Evolutionary conservation across 192 early-diverging fungal genomes (phyloP), one percentile per base, ranked within the genome.

Genomic region (Coemansia sp.): DNA sequence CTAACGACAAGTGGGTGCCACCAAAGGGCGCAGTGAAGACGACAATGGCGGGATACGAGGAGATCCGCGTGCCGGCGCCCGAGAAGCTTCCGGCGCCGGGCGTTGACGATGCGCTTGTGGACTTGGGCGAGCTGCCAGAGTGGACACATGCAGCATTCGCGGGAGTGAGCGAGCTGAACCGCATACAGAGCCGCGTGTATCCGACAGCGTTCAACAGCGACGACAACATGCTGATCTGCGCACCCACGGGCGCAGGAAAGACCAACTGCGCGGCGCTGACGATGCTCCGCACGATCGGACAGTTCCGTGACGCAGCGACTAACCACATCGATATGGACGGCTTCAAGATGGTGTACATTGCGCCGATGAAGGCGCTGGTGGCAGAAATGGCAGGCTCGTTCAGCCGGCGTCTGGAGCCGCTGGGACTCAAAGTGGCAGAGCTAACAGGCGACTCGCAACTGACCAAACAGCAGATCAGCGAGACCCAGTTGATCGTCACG

Each of bases 361-460:
- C 97, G 12, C 97, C 97, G 16, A 98, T 98, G 97, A 98, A 98
- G 69, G 97, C 97, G 7, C 82, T 98, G 57, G 97, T 98, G n/a
- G 89, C 92, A 48, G 97, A 98, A 86, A 93, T 98, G 91, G 94
- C 96, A 7, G 90, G 88, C 19, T 94, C 94, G 68, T 96, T 98
- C 71, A 71, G 81, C 19, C 67, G 62, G 30, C 87, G 95, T 21
- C 78, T 98, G 22, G 75, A 83, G 51, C 78, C 85, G 16, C 91
- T 88, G 67, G 93, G 93, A 12, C 78, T 98, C 24, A 89, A 83
- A 28, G 95, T 98, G n/a, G 90, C 93, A 7, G 97, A 98, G 83
- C 84, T 98, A 52, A 98, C 95, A 19, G 97, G 97, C 19, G 97
- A 98, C 84, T 87, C 91, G 10, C 93, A 95, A 73, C 81, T 98